A percentile compares a stretch with the other conserved stretches of the same genome.
phyloP scores from a whole-genome alignment of 2,329 filamentous ascomycete species.

The Exutisphaerella laricina region DNA sequence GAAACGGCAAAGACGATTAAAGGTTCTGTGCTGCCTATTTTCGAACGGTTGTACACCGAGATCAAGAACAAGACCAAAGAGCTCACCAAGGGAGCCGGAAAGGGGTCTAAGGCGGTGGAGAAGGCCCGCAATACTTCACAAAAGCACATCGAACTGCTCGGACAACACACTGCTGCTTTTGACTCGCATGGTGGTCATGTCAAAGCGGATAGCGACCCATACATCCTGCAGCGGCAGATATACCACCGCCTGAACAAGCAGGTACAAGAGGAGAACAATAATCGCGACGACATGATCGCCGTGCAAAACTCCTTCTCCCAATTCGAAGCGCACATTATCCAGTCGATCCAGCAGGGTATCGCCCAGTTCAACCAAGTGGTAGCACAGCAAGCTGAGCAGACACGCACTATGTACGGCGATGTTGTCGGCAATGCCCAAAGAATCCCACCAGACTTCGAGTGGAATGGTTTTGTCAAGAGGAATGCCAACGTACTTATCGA shows the following conservation, averaged over 20 bases:
- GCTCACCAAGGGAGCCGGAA: constrained; percentile 70
- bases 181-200: constrained; percentile 70
- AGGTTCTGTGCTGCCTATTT: constrained; percentile 75
- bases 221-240: constrained; percentile 76
- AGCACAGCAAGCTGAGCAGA: constrained; percentile 74
- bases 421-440: constrained; percentile 70
- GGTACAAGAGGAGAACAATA: constrained; percentile 91
- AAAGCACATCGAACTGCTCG: constrained; percentile 92
- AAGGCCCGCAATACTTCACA: constrained; percentile 81
- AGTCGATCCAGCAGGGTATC: constrained; percentile 75
- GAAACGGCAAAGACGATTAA: constrained; percentile 91
- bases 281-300: constrained; percentile 80
- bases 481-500: constrained; percentile 69
- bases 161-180: constrained; percentile 73
- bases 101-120: constrained; percentile 83
- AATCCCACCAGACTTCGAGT: constrained; percentile 82
- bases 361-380: constrained; percentile 77
- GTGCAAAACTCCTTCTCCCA: constrained; percentile 86
- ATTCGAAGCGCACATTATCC: constrained; percentile 81
- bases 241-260: constrained; percentile 83
- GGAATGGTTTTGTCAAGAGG: constrained; percentile 74
- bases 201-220: constrained; percentile 73
- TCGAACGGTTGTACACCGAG: constrained; percentile 87
- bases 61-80: constrained; percentile 97
- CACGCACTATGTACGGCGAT: constrained; percentile 73